Base-by-base conservation (phyloP, 495 filamentous ascomycete species). In the Penicillium taxi region DNA sequence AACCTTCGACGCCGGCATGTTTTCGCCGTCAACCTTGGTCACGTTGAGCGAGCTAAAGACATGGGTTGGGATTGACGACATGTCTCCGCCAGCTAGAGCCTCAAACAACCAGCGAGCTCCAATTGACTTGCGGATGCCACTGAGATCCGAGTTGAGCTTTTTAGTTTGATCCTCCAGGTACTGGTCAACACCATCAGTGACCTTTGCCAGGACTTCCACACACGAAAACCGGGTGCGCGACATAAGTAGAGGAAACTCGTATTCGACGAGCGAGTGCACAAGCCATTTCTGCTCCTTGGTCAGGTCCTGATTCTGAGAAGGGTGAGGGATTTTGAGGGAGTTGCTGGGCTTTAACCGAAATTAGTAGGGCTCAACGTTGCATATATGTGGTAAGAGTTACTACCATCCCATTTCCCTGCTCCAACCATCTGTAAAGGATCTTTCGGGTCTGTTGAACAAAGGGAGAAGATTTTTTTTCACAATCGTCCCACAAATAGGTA, bases 41-140 rank as follows among this genome's bases (percentile, higher is more conserved):
- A 20, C 26, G 37, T 43, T 35, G 15, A 55, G 30, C 17, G 29
- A 23, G 2, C 40, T 44, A 46, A 75, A 70, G 37, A 50, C 66
- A n/a, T 51, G 31, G 12, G 63, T 52, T 9, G 70, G 59, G 4
- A 86, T 58, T 18, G 50, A 42, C 1, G 66, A 53, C 17, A 86
- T 56, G 46, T 79, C 63, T 9, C 74, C 73, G 7, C 77, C 76
- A 9, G 65, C 50, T 12, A 90, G 44, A 18, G 81, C 82, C 37
- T 91, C 85, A 33, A 82, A 65, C 7, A 90, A 44, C 69, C 80
- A 84, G 27, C 80, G 63, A 31, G 88, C 73, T 8, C 83, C 85
- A 39, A 69, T 72, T 36, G 72, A 60, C 15, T 59, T 59, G 18
- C 52, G 45, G 9, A 81, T 59, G 6, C 56, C n/a, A n/a, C n/a